Percentiles rank a stretch among this genome's conserved stretches.
Evolutionary conservation across 768 basidiomycete genomes (phyloP).

Genomic region (Russula abietina): DNA sequence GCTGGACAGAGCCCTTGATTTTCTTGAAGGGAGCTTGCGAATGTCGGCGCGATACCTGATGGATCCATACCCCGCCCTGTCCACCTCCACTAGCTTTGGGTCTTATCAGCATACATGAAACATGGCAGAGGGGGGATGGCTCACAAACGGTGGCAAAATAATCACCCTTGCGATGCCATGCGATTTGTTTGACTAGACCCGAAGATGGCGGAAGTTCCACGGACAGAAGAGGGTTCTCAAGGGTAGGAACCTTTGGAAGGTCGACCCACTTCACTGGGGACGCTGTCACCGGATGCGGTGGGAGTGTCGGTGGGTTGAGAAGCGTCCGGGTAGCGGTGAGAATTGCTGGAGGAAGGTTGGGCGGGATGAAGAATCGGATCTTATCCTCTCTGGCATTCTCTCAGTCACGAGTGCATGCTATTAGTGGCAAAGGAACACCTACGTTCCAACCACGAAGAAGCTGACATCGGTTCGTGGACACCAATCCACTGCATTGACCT

Average conservation of each 20-base stretch:
- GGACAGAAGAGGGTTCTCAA: constrained; percentile 50
- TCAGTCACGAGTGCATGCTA: constrained; percentile 1
- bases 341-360: constrained; percentile 59
- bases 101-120: background rate
- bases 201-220: constrained; percentile 58
- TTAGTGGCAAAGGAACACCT: constrained; percentile 32
- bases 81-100: constrained; percentile 53
- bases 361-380: constrained; percentile 74
- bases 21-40: constrained; percentile 98
- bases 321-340: constrained; percentile 54
- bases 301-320: constrained; percentile 59
- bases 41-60: constrained; percentile 87
- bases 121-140: constrained; percentile 34
- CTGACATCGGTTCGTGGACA: constrained; percentile 79
- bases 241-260: constrained; percentile 39
- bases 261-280: constrained; percentile 70
- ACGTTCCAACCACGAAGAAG: constrained; percentile 78
- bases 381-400: constrained; percentile 59
- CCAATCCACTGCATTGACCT: constrained; percentile 86
- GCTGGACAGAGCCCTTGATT: constrained; percentile 83
- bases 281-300: constrained; percentile 47
- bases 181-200: constrained; percentile 69
- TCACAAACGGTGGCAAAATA: constrained; percentile 92
- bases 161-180: constrained; percentile 93
- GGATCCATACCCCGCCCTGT: constrained; percentile 89